Percentiles rank a stretch among this genome's conserved stretches.
Evolutionary conservation across 2,329 filamentous ascomycete genomes (phyloP).

Genomic region (Cadophora gregata): DNA sequence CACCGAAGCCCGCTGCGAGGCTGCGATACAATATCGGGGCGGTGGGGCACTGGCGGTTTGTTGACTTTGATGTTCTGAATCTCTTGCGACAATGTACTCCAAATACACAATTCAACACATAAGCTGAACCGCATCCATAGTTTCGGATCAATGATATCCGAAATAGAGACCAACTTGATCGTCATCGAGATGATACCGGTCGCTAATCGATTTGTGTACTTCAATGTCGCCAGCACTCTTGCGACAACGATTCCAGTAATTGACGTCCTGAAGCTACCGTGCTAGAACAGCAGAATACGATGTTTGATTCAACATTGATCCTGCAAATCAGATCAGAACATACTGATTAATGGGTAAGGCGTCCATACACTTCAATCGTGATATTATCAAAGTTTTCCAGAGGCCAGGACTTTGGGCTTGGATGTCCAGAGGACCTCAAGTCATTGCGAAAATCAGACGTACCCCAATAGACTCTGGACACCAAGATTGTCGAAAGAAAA

Average conservation of each 20-base stretch:
- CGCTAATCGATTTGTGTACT: not conserved
- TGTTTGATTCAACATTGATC: not conserved
- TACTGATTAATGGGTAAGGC: not conserved
- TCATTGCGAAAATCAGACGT: not conserved
- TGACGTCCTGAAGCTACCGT: not conserved
- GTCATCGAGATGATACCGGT: not conserved
- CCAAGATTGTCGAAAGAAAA: not conserved
- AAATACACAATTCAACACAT: not conserved
- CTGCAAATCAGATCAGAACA: not conserved
- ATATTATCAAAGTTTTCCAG: not conserved
- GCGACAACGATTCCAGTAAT: not conserved
- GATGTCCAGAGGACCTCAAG: not conserved
- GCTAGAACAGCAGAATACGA: no score
- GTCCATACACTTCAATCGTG: not conserved
- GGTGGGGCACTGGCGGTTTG: not conserved
- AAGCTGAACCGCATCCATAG: not conserved
- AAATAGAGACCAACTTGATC: not conserved
- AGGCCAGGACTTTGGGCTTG: not conserved
- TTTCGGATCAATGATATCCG: not conserved
- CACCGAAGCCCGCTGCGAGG: not conserved
- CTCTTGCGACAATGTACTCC: not conserved
- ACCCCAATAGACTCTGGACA: not conserved
- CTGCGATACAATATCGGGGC: not conserved
- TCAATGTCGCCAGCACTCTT: not conserved
- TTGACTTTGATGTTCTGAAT: not conserved